Conservation (phyloP, 768 basidiomycete species). For the Pleurotus platypus region DNA sequence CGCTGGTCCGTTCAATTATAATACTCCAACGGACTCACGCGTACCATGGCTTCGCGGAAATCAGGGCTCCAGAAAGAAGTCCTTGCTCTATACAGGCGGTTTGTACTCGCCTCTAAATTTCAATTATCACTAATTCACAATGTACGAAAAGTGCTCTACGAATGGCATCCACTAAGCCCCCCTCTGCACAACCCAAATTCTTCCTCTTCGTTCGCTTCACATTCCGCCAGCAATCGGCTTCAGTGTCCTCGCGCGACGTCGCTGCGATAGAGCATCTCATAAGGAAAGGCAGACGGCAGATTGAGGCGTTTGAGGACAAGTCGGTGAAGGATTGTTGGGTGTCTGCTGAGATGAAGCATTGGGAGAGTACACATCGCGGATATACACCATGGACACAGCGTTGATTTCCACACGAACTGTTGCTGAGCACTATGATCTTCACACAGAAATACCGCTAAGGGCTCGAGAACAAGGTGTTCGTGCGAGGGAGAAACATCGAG, state of each 20-base stretch:
- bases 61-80: conserved; percentile 56
- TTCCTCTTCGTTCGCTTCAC: conserved; percentile 62
- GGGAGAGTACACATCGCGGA: conserved; percentile 31
- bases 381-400: neutral
- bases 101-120: conserved; percentile 1
- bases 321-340: conserved; percentile 75
- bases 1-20: no score
- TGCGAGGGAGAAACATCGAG: no score
- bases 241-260: conserved; percentile 63
- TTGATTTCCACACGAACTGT: neutral
- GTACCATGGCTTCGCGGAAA: conserved; percentile 21
- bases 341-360: conserved; percentile 64
- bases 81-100: conserved; percentile 42
- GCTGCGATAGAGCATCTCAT: conserved; percentile 72
- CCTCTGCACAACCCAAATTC: conserved; percentile 58
- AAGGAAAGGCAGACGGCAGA: conserved; percentile 61
- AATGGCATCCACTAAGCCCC: conserved; percentile 68
- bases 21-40: neutral
- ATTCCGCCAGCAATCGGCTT: conserved; percentile 61
- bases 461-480: no score
- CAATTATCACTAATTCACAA: neutral
- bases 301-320: conserved; percentile 66
- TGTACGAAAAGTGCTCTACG: conserved; percentile 58
- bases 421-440: no score
- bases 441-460: no score